phyloP scores from a whole-genome alignment of 306 rosid species.

The Ziziphus jujuba region DNA sequence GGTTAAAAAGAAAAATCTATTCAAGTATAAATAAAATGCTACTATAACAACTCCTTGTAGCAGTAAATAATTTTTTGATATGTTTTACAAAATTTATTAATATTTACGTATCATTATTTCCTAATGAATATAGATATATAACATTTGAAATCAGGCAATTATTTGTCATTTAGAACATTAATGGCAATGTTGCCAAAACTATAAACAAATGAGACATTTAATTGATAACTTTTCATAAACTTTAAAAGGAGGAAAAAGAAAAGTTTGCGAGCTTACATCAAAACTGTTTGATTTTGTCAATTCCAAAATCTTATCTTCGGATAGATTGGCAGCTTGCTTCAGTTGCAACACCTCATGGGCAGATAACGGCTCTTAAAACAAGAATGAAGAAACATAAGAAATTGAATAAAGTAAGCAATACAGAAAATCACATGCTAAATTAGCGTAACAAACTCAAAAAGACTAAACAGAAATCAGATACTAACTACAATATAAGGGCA shows the following conservation, averaged over 20 bases:
- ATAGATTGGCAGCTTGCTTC: slow-evolving; percentile 57
- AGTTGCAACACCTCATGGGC: slow-evolving; percentile 41
- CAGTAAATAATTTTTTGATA: no score
- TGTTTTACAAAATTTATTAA: no score
- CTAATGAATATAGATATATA: no score
- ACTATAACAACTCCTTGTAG: no score
- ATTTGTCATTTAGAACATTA: no score
- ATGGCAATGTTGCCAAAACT: no score
- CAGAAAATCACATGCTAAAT: slow-evolving; percentile 17
- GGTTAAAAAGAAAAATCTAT: no score
- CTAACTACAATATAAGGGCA: neutral
- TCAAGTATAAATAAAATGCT: no score
- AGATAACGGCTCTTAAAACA: slow-evolving; percentile 49
- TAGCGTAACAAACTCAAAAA: slow-evolving; percentile 11
- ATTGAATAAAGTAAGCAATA: slow-evolving; percentile 24
- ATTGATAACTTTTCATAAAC: neutral
- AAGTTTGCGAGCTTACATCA: slow-evolving; percentile 58
- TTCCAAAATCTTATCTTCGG: slow-evolving; percentile 61
- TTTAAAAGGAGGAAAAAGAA: slow-evolving; percentile 17
- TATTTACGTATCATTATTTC: no score
- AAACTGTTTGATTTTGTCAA: slow-evolving; percentile 63
- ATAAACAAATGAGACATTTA: no score
- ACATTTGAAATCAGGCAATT: no score
- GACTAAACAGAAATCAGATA: neutral
- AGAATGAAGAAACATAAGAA: slow-evolving; percentile 8